Evolutionary conservation across 2,329 filamentous ascomycete genomes (phyloP), one percentile per base, ranked within the genome.

Genomic region (Pseudogymnoascus sp.): DNA sequence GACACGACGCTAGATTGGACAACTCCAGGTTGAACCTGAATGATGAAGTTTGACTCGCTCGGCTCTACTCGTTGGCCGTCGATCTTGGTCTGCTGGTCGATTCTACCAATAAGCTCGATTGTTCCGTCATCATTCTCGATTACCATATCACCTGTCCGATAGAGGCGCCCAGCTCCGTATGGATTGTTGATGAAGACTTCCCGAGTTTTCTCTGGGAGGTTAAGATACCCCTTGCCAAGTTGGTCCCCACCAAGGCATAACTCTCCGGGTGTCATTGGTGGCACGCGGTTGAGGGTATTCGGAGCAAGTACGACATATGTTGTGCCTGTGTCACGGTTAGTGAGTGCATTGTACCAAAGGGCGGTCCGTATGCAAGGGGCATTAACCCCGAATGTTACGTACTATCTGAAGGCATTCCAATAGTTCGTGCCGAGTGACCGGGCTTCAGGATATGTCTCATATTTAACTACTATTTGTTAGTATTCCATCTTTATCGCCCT

Each of bases 361-460:
- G 0, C 89, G 87, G 0, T 92, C 91, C 0, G 96, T 92, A 67
- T 97, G 97, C 68, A 88, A 84, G 67, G 96, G 96, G 66, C 91
- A 89, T 26, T 81, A 82, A 0, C 93, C 93, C 95, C 90, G 35
- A 97, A 86, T 1, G 97, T 87, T 1, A 96, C 72, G 71, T 97
- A 62, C 42, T 53, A 31, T 47, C 61, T n/a, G 42, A 44, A 63
- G 38, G 60, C 61, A 64, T 29, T 31, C 50, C 50, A 33, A 56
- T 56, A 6, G 50, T 56, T 56, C 50, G 50, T 33, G 50, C 29
- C 10, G 50, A 56, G 14, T 56, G 29, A 6, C 50, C 50, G 10
- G 26, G 19, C 38, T 42, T 42, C 14, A 61, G 50, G 19, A 33
- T 1, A 7, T 56, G 26, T 61, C 59, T 42, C 59, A 61, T 38